Conservation (phyloP, 2,329 filamentous ascomycete species). For the Alternaria solani region DNA sequence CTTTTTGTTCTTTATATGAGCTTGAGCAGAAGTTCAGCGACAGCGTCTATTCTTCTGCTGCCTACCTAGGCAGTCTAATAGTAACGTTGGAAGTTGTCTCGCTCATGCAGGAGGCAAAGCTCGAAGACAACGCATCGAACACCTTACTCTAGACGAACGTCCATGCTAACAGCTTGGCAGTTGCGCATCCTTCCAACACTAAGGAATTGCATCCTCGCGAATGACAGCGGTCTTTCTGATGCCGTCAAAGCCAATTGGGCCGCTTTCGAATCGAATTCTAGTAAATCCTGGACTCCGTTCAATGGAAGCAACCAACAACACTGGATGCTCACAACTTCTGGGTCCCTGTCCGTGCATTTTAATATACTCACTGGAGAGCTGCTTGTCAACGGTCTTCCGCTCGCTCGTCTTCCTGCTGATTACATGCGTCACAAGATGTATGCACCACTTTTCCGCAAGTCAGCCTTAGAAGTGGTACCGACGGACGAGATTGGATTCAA, state of each 20-base stretch:
- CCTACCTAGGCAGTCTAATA: too few relatives aligned
- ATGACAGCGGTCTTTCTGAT: conserved; percentile 21
- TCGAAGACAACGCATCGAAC: too few relatives aligned
- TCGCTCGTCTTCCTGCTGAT: conserved; percentile 56
- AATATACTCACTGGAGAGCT: conserved; percentile 63
- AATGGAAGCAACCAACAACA: conserved; percentile 23
- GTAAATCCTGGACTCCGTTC: conserved; percentile 20
- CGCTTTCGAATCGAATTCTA: conserved; percentile 20
- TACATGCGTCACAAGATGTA: conserved; percentile 57
- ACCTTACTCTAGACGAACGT: too few relatives aligned
- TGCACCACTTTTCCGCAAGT: conserved; percentile 53
- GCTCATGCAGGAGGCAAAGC: conserved; percentile 16
- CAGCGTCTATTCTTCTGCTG: too few relatives aligned
- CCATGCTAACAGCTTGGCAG: too few relatives aligned
- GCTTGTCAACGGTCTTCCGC: conserved; percentile 61
- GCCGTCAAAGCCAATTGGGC: conserved; percentile 31
- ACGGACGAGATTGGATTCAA: conserved; percentile 50
- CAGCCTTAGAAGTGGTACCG: conserved; percentile 56
- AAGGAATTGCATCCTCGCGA: neutral
- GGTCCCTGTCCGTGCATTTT: conserved; percentile 46
- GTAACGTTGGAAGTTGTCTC: too few relatives aligned
- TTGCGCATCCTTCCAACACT: conserved; percentile 22
- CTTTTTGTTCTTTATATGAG: too few relatives aligned
- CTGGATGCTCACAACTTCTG: conserved; percentile 43
- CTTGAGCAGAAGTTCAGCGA: too few relatives aligned